Evolutionary conservation across 805 yeast species (phyloP).

Genomic region (Danielia oregonensis): DNA sequence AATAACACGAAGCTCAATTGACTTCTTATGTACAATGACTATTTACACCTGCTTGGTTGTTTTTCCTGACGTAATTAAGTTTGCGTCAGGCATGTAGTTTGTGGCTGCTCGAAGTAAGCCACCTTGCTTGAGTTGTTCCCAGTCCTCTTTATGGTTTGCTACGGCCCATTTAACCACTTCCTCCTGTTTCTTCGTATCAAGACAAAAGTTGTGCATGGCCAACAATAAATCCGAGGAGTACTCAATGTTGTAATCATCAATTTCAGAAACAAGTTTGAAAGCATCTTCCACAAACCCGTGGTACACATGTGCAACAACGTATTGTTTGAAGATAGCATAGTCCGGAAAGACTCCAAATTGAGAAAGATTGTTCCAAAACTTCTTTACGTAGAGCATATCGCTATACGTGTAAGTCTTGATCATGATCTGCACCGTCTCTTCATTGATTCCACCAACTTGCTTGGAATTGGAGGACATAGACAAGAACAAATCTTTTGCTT

Average conservation of each 20-base stretch:
- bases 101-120: slow-evolving; percentile 27
- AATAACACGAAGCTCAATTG: slow-evolving; percentile 42
- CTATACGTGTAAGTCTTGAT: slow-evolving; percentile 56
- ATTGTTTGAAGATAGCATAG: slow-evolving; percentile 52
- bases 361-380: slow-evolving; percentile 60
- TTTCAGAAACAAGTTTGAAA: slow-evolving; percentile 42
- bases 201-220: slow-evolving; percentile 44
- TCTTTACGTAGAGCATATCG: slow-evolving; percentile 52
- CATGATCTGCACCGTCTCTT: slow-evolving; percentile 65
- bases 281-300: slow-evolving; percentile 61
- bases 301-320: slow-evolving; percentile 65
- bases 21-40: slow-evolving; percentile 11
- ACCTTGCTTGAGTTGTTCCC: slow-evolving; percentile 24
- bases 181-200: slow-evolving; percentile 27
- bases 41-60: slow-evolving; percentile 9
- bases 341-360: slow-evolving; percentile 51
- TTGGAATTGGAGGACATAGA: slow-evolving; percentile 52
- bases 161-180: slow-evolving; percentile 33
- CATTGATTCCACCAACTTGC: slow-evolving; percentile 46
- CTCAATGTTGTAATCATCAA: slow-evolving; percentile 45
- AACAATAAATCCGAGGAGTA: slow-evolving; percentile 43
- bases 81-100: slow-evolving; percentile 27
- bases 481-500: slow-evolving; percentile 58
- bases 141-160: slow-evolving; percentile 20
- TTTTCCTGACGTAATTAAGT: slow-evolving; percentile 22